Conservation (phyloP, 2,329 filamentous ascomycete species). For the Madurella mycetomatis region DNA sequence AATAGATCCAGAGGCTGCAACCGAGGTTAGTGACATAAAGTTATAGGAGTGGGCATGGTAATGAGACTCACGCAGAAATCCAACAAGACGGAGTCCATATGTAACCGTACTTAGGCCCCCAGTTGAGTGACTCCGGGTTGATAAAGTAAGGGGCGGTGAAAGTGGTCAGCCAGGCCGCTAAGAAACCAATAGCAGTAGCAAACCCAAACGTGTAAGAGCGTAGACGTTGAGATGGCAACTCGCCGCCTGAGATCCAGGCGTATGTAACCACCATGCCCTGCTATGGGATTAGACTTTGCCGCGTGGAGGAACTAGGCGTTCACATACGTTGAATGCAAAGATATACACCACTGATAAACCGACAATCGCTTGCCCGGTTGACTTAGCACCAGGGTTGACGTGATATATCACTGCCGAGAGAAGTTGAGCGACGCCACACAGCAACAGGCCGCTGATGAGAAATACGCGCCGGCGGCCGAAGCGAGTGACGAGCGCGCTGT, state of each 20-base stretch:
- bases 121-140: slow-evolving; percentile 49
- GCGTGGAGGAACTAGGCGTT: neutral
- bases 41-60: neutral
- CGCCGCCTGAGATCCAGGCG: slow-evolving; percentile 53
- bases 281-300: neutral
- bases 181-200: slow-evolving; percentile 50
- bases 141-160: slow-evolving; percentile 59
- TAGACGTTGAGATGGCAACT: slow-evolving; percentile 53
- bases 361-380: slow-evolving; percentile 45
- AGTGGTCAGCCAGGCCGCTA: slow-evolving; percentile 53
- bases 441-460: slow-evolving; percentile 44
- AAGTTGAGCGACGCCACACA: slow-evolving; percentile 51
- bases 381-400: slow-evolving; percentile 33
- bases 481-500: slow-evolving; percentile 47
- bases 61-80: slow-evolving; percentile 25
- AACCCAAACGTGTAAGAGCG: slow-evolving; percentile 54
- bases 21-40: neutral
- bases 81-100: slow-evolving; percentile 53
- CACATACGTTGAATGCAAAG: slow-evolving; percentile 42
- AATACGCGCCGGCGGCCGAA: slow-evolving; percentile 51
- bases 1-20: slow-evolving; percentile 36
- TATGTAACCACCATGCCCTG: slow-evolving; percentile 48
- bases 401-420: slow-evolving; percentile 49
- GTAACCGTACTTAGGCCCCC: slow-evolving; percentile 55
- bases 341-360: slow-evolving; percentile 50